Base-by-base conservation (phyloP, 768 basidiomycete genomes). In the Boletus pseudopeckii region DNA sequence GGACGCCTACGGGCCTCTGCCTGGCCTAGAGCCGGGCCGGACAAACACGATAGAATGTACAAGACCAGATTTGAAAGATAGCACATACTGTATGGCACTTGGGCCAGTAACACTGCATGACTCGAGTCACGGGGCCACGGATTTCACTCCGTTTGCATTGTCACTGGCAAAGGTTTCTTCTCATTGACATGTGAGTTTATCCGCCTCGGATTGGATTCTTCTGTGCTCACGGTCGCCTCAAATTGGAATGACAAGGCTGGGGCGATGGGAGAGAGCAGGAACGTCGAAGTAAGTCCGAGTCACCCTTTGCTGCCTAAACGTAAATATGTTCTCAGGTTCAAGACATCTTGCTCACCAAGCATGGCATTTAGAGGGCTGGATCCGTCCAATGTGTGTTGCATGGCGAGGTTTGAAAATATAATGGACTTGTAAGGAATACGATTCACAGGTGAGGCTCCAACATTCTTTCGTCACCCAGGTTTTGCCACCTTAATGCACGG, bases 241-340 rank as follows among this genome's bases (percentile, higher is more conserved):
- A 88, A 72, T 86, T 24, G 88, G 90, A 0, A 78, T 91, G 48
- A 80, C 83, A n/a, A 83, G 94, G 28, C 71, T 96, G 13, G 84
- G 93, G 56, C 28, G 28, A 28, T 98, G 93, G 91, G 82, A 94
- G 64, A 78, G 94, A 45, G 94, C 94, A 0, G 68, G 4, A 84
- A 24, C 77, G 57, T 65, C 15, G 90, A 92, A 77, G 92, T 88
- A 60, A 53, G 81, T 53, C 9, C 26, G 18, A 18, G 10, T 13
- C 17, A 3, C 10, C 22, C 15, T 36, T 17, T n/a, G 5, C 30
- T 20, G 4, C 17, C 22, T 42, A 24, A 50, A 20, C 17, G 26
- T 17, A 43, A 28, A 24, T 10, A 32, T 15, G 17, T 8, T 24
- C 24, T 9, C 18, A 20, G 18, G 9, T 30, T 18, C 7, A 18